Conservation (phyloP, 139 green algal species). For the Chlamydomonas asymmetrica region DNA sequence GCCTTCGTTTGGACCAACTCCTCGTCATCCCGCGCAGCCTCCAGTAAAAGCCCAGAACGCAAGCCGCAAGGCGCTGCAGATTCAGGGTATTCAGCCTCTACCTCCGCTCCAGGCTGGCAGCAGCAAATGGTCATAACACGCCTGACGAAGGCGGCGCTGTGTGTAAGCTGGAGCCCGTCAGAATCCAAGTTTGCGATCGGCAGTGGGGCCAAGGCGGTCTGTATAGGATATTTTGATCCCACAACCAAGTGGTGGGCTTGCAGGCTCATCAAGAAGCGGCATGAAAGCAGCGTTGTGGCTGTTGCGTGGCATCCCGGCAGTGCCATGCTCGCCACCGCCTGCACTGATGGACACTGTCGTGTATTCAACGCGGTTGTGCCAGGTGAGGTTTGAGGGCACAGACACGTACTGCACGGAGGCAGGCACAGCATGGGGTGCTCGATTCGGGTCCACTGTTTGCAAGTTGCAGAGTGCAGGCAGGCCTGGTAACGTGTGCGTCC, state of each 20-base stretch:
- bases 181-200: conserved; percentile 31
- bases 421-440: no score
- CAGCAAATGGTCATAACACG: conserved; percentile 31
- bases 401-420: no score
- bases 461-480: no score
- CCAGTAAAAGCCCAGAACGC: neutral
- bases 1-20: conserved; percentile 14
- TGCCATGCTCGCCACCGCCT: conserved; percentile 17
- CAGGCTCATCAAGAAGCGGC: conserved; percentile 21
- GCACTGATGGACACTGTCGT: conserved; percentile 6
- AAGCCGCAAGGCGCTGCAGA: conserved; percentile 3
- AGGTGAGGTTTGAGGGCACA: no score
- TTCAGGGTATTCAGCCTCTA: neutral
- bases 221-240: conserved; percentile 14
- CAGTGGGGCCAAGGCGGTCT: conserved; percentile 11
- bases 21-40: neutral
- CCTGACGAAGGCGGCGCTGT: conserved; percentile 21
- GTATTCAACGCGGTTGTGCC: conserved; percentile 23
- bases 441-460: no score
- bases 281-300: conserved; percentile 21
- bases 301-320: conserved; percentile 26
- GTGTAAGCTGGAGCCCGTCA: conserved; percentile 17
- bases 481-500: no score
- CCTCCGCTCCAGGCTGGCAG: neutral
- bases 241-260: conserved; percentile 26